Percentiles rank a stretch among this genome's conserved stretches.
These are phyloP conservation scores for Pyracantha coccinea DNA, from an alignment of 331 rosid species.

Conservation along the genomic window DNA sequence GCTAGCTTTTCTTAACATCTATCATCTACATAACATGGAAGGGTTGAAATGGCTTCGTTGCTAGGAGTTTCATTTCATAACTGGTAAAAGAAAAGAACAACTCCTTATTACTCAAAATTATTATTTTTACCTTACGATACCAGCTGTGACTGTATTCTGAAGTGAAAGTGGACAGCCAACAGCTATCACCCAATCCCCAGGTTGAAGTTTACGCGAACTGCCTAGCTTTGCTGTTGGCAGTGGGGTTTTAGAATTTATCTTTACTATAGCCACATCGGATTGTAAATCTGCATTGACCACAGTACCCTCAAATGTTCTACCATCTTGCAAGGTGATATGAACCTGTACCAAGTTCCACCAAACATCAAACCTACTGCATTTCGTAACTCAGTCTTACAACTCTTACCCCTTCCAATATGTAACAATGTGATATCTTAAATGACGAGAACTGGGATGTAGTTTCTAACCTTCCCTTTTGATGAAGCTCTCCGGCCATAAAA, in stretches of 20 bases:
- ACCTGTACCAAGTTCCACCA: constrained; percentile 35
- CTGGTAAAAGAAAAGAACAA: neutral
- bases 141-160: constrained; percentile 90
- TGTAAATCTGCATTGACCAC: constrained; percentile 73
- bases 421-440: neutral
- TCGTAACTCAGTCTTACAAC: neutral
- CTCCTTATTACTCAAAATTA: neutral
- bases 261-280: constrained; percentile 83
- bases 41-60: neutral
- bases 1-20: neutral
- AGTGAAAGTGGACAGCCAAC: constrained; percentile 82
- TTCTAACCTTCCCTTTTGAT: constrained; percentile 67
- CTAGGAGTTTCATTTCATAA: neutral
- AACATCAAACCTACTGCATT: neutral
- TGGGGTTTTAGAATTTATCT: constrained; percentile 70
- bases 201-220: constrained; percentile 68
- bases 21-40: neutral
- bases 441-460: neutral
- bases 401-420: too few relatives aligned
- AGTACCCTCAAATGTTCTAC: constrained; percentile 70
- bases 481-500: constrained; percentile 42
- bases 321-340: constrained; percentile 84
- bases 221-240: constrained; percentile 81
- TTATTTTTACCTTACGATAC: constrained; percentile 85
- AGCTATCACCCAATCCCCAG: constrained; percentile 94